Conservation (phyloP, 2,329 filamentous ascomycete species). For the Scopulariopsis brevicaulis region DNA sequence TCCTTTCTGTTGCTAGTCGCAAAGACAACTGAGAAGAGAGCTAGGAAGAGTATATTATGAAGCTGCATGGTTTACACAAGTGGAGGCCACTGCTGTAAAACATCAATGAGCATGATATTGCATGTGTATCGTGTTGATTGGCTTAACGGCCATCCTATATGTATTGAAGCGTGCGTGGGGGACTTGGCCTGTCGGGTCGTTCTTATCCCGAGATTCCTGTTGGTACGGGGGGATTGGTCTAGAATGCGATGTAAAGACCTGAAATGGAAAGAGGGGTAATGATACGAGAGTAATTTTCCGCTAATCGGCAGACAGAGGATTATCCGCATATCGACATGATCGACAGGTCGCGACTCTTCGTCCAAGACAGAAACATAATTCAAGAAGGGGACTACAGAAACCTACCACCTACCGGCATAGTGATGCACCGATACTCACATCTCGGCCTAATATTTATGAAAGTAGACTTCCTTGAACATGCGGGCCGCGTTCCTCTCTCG, state of each 20-base stretch:
- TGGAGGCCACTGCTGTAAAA: neutral
- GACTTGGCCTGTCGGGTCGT: neutral
- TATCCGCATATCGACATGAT: neutral
- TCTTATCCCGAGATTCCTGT: neutral
- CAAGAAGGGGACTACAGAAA: too few species aligned
- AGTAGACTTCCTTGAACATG: too few species aligned
- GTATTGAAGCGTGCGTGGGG: neutral
- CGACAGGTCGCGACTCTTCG: neutral
- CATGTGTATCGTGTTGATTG: neutral
- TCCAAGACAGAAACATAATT: neutral
- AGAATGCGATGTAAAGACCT: neutral
- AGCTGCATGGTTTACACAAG: neutral
- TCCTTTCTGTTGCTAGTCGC: neutral
- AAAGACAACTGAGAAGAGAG: neutral
- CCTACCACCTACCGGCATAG: too few species aligned
- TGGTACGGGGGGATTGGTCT: neutral
- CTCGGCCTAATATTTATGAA: too few species aligned
- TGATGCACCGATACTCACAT: too few species aligned
- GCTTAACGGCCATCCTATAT: neutral
- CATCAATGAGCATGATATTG: neutral
- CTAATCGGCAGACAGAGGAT: neutral
- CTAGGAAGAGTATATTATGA: neutral
- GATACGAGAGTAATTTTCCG: neutral
- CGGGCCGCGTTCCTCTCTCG: too few species aligned
- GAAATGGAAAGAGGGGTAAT: neutral